phyloP scores from a whole-genome alignment of 768 basidiomycete genomes.

The Auricularia heimuer region DNA sequence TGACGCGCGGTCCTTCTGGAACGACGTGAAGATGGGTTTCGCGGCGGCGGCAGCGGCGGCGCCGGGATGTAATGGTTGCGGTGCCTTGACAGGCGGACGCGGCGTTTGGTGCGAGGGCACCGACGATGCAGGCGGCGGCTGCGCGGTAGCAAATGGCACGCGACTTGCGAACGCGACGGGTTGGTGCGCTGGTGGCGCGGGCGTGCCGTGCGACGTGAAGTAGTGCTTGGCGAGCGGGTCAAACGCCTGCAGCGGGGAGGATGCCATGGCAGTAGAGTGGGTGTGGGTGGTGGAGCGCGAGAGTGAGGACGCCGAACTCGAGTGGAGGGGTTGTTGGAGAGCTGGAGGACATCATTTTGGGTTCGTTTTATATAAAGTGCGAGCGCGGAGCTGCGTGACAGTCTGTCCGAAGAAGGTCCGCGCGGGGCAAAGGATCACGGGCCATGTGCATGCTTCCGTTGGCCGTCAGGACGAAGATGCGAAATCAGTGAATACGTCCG shows the following conservation, averaged over 20 bases:
- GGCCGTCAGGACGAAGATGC: too few relatives aligned
- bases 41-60: conserved; percentile 5
- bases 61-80: conserved; percentile 7
- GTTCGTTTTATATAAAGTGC: too few relatives aligned
- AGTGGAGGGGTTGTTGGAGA: background rate
- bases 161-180: conserved; percentile 1
- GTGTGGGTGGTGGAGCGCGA: background rate
- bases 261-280: conserved; percentile 1
- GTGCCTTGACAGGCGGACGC: background rate
- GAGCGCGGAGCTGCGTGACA: too few relatives aligned
- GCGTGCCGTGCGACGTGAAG: conserved; percentile 7
- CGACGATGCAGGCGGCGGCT: background rate
- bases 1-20: conserved; percentile 38
- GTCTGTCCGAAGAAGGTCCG: too few relatives aligned
- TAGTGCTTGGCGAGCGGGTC: conserved; percentile 8
- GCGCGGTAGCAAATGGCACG: background rate
- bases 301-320: background rate
- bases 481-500: too few relatives aligned
- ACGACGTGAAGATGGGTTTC: conserved; percentile 41
- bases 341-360: too few relatives aligned
- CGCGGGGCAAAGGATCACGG: too few relatives aligned
- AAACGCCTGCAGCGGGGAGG: conserved; percentile 5
- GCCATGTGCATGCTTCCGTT: too few relatives aligned
- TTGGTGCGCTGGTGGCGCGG: conserved; percentile 1
- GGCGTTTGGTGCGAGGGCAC: background rate